Base-by-base conservation (phyloP, 768 basidiomycete genomes). In the Pholiota microspora region DNA sequence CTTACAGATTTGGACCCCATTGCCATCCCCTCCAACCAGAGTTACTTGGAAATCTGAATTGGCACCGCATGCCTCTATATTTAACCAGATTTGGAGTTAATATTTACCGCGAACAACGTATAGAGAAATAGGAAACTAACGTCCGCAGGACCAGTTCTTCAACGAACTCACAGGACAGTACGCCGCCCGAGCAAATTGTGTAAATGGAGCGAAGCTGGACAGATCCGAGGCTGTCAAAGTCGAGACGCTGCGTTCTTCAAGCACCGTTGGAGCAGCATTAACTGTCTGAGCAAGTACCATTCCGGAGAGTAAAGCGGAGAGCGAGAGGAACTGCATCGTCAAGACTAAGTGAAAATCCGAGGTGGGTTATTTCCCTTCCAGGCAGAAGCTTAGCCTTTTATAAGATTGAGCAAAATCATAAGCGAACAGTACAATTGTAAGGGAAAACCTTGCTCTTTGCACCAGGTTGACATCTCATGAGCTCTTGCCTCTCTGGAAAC, bases 151-250 rank as follows among this genome's bases (percentile, higher is more conserved):
- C 72, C 71, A 70, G 16, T 61, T 59, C 51, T 59, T 58, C 10
- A 72, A 59, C 40, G 62, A 62, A 27, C 59, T 57, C 3, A 61
- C 64, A 18, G 61, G 61, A 57, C 71, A 71, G 55, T 70, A 71
- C 15, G 71, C 69, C 42, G 71, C 68, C 42, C 69, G 64, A 46
- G 71, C 64, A 52, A 71, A 70, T 55, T 71, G 70, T 13, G 66
- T 69, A 56, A 71, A 71, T 6, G 68, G 68, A 16, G 58, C 61
- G 24, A 62, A 35, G 13, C 56, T 44, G 4, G 58, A 31, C 32
- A 62, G 35, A 23, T 62, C 61, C 15, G 62, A 44, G 0, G 70
- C 10, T 0, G 76, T 68, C 4, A 72, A 25, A 5, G 62, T 50
- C 6, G 67, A 64, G 7, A 63, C 61, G 34, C 54, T 57, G 18